Conservation (phyloP, 2,329 filamentous ascomycete species). For the Pseudocercospora macadamiae region DNA sequence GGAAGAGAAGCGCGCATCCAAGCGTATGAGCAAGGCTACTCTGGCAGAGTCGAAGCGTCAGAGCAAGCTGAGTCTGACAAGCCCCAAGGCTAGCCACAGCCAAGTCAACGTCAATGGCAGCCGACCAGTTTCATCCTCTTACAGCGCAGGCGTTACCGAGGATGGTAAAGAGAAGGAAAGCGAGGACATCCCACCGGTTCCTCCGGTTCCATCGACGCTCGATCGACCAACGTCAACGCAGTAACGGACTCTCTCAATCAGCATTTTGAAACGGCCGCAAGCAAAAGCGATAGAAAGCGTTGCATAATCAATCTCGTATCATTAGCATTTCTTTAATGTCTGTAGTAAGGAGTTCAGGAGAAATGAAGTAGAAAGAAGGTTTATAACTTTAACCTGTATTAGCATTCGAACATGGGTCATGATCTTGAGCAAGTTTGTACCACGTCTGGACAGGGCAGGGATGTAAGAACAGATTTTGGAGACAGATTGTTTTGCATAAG, state of each 20-base stretch:
- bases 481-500: too few species aligned
- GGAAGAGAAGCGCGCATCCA: slow-evolving; percentile 27
- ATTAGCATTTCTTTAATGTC: neutral
- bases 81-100: slow-evolving; percentile 1
- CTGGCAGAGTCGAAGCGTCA: neutral
- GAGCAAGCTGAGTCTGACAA: slow-evolving; percentile 5
- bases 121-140: neutral
- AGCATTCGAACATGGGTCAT: too few species aligned
- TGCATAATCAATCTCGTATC: slow-evolving; percentile 1
- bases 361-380: neutral
- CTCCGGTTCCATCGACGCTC: neutral
- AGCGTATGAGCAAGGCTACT: slow-evolving; percentile 5
- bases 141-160: slow-evolving; percentile 1
- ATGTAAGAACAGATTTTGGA: too few species aligned
- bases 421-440: too few species aligned
- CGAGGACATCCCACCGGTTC: slow-evolving; percentile 1
- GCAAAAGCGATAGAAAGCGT: slow-evolving; percentile 6
- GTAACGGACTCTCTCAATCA: neutral
- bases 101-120: neutral
- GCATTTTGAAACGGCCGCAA: neutral
- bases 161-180: neutral
- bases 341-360: neutral
- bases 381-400: too few species aligned
- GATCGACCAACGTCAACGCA: neutral
- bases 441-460: too few species aligned